phyloP scores from a whole-genome alignment of 2,329 filamentous ascomycete species.

The Penicillium verrucosum region DNA sequence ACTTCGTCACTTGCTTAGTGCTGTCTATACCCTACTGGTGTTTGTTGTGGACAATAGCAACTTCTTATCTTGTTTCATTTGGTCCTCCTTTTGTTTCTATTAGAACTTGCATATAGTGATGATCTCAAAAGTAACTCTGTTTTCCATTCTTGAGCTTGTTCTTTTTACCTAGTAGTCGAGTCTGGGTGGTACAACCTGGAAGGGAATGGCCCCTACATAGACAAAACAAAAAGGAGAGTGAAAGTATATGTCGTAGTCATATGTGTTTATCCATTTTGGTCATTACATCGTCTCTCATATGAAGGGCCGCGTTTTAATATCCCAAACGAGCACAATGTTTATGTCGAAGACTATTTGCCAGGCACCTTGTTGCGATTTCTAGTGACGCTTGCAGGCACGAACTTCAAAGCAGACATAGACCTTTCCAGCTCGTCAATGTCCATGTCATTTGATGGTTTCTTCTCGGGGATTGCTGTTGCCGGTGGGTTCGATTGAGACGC shows the following conservation, averaged over 20 bases:
- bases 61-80: not conserved
- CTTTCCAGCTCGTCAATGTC: conserved; percentile 40
- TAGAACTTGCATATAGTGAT: not conserved
- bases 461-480: not conserved
- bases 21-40: conserved; percentile 21
- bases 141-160: not conserved
- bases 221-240: not conserved
- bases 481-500: conserved; percentile 26
- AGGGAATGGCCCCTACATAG: no score
- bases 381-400: conserved; percentile 44
- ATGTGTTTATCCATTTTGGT: not conserved
- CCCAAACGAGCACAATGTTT: not conserved
- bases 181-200: not conserved
- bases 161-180: not conserved
- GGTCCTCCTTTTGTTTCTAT: not conserved
- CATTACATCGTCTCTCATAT: not conserved
- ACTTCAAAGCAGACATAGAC: conserved; percentile 46
- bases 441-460: conserved; percentile 20
- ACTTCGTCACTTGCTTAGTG: conserved; percentile 16
- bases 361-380: conserved; percentile 26
- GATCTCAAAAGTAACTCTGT: not conserved
- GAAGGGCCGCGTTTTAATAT: not conserved
- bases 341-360: conserved; percentile 9
- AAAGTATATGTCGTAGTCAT: not conserved
- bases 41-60: conserved; percentile 7